A percentile compares a stretch with the other conserved stretches of the same genome.
phyloP scores from a whole-genome alignment of 495 filamentous ascomycete genomes.

The Barbatosphaeria neglecta region DNA sequence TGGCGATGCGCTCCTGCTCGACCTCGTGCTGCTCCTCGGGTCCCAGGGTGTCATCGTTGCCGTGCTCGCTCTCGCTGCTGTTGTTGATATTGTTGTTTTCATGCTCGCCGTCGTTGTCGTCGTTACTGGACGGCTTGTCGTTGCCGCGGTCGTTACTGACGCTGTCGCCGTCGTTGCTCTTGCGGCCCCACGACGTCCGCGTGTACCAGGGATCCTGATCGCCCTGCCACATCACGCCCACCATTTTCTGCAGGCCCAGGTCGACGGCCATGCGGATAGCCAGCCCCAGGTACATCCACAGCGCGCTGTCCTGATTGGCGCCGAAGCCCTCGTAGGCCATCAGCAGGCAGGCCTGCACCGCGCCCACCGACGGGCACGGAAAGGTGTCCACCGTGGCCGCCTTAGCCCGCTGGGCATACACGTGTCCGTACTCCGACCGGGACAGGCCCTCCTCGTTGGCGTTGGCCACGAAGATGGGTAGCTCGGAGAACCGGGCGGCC shows the following conservation, averaged over 20 bases:
- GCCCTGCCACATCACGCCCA: slow-evolving; percentile 61
- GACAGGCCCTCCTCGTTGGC: slow-evolving; percentile 41
- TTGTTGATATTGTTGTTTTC: slow-evolving; percentile 17
- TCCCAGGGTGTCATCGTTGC: slow-evolving; percentile 30
- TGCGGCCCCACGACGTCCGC: slow-evolving; percentile 20
- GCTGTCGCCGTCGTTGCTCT: slow-evolving; percentile 10
- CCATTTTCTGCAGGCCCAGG: slow-evolving; percentile 66
- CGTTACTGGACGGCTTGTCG: neutral
- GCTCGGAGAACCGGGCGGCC: slow-evolving; percentile 67
- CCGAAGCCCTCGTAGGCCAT: slow-evolving; percentile 82
- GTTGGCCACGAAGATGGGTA: slow-evolving; percentile 44
- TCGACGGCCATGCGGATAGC: slow-evolving; percentile 81
- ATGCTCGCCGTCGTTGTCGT: slow-evolving; percentile 12
- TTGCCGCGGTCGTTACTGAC: too few species aligned
- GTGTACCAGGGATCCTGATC: slow-evolving; percentile 38
- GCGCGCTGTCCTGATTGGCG: slow-evolving; percentile 69
- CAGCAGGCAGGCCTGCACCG: slow-evolving; percentile 67
- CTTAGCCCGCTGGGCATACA: slow-evolving; percentile 70
- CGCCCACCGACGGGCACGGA: slow-evolving; percentile 64
- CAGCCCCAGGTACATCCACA: slow-evolving; percentile 84
- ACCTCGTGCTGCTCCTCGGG: slow-evolving; percentile 46
- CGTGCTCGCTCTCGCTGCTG: too few species aligned
- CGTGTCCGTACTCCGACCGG: slow-evolving; percentile 53
- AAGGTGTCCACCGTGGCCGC: slow-evolving; percentile 62
- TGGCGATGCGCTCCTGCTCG: slow-evolving; percentile 65